Percentiles rank a stretch among this genome's conserved stretches.
phyloP scores from a whole-genome alignment of 352 stramenopile genomes.

The Globisporangium solare region DNA sequence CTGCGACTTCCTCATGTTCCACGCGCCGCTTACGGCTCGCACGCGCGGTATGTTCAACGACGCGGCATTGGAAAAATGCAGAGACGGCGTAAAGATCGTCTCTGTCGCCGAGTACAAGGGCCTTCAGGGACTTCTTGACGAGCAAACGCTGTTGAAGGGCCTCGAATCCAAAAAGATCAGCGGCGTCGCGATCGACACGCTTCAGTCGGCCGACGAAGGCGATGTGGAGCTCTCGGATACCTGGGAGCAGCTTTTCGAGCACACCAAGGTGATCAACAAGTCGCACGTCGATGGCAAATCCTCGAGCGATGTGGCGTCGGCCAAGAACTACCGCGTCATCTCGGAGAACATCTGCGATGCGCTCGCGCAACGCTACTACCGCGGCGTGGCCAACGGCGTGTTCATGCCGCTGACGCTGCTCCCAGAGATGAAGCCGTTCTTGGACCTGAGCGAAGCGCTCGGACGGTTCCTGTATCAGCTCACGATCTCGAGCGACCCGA shows the following conservation, averaged over 20 bases:
- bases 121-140: slow-evolving; percentile 74
- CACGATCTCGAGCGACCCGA: slow-evolving; percentile 50
- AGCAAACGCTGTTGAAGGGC: slow-evolving; percentile 63
- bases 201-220: slow-evolving; percentile 26
- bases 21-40: slow-evolving; percentile 92
- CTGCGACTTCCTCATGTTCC: slow-evolving; percentile 93
- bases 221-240: slow-evolving; percentile 23
- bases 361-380: slow-evolving; percentile 62
- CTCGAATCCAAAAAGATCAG: slow-evolving; percentile 76
- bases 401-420: slow-evolving; percentile 77
- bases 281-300: slow-evolving; percentile 88
- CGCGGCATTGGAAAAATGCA: slow-evolving; percentile 82
- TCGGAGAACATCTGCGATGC: slow-evolving; percentile 78
- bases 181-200: slow-evolving; percentile 80
- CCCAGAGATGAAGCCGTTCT: slow-evolving; percentile 80
- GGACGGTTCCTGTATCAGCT: slow-evolving; percentile 71
- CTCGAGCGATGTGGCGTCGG: slow-evolving; percentile 75
- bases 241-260: slow-evolving; percentile 72
- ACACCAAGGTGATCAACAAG: slow-evolving; percentile 85
- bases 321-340: slow-evolving; percentile 68
- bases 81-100: slow-evolving; percentile 88
- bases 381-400: slow-evolving; percentile 76
- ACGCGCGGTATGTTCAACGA: slow-evolving; percentile 88
- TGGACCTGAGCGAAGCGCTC: slow-evolving; percentile 64
- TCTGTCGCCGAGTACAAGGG: slow-evolving; percentile 73